Percentiles rank a stretch among this genome's conserved stretches.
These are phyloP conservation scores for Boletus subparvulus DNA, from an alignment of 768 basidiomycete genomes.

Conservation along the genomic window DNA sequence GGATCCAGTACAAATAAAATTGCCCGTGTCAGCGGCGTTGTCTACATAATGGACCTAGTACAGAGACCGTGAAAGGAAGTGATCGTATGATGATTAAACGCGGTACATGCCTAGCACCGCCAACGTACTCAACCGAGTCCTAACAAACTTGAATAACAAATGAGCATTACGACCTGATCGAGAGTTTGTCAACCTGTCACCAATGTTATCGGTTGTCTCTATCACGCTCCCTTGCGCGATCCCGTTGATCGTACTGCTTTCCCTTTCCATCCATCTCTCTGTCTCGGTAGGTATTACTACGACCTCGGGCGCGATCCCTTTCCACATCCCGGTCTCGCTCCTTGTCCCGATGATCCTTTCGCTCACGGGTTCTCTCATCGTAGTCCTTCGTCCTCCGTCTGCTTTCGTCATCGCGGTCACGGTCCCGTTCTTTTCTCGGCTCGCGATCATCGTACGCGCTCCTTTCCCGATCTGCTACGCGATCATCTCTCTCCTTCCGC, in stretches of 20 bases:
- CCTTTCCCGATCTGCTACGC: constrained; percentile 5
- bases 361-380: constrained; percentile 16
- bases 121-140: background rate
- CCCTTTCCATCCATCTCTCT: constrained; percentile 7
- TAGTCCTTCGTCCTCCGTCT: constrained; percentile 12
- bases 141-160: background rate
- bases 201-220: constrained; percentile 7
- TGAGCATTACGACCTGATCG: background rate
- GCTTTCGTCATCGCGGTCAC: constrained; percentile 12
- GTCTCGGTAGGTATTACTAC: constrained; percentile 31
- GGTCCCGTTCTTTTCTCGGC: constrained; percentile 11
- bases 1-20: background rate
- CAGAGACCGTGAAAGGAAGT: background rate
- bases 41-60: background rate
- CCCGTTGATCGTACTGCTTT: constrained; percentile 4
- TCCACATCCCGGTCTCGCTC: constrained; percentile 27
- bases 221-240: constrained; percentile 21
- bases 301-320: constrained; percentile 32
- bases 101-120: background rate
- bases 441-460: constrained; percentile 16
- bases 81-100: background rate
- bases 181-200: background rate
- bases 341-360: constrained; percentile 10
- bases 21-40: background rate
- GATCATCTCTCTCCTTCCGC: constrained; percentile 19